Percentiles rank a stretch among this genome's conserved stretches.
phyloP scores from a whole-genome alignment of 2,329 filamentous ascomycete species.

The Stachybotrys chlorohalonatus region DNA sequence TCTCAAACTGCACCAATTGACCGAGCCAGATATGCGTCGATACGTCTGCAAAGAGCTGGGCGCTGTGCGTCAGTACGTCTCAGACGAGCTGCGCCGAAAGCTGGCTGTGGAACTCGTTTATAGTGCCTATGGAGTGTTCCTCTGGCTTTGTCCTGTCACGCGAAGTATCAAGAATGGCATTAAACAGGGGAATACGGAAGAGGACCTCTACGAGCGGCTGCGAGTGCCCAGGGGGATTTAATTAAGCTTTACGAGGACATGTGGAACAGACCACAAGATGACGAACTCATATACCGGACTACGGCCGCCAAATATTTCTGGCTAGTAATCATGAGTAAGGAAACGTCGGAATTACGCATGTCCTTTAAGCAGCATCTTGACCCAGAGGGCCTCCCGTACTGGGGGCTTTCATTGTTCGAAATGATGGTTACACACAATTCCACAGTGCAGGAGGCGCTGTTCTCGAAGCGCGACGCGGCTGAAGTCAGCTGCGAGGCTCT shows the following conservation, averaged over 20 bases:
- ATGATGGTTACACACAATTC: no score
- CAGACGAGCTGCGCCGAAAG: neutral
- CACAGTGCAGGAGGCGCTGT: no score
- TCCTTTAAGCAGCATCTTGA: no score
- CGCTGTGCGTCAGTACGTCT: neutral
- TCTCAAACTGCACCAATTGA: constrained; percentile 4
- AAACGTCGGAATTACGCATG: no score
- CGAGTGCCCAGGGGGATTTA: neutral
- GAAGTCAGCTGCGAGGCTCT: no score
- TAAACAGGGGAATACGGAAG: neutral
- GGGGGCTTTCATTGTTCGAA: no score
- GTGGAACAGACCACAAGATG: neutral
- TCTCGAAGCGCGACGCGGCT: no score
- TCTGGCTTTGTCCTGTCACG: neutral
- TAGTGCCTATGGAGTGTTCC: neutral
- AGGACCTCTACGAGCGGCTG: neutral
- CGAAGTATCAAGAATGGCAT: neutral
- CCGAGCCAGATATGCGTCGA: constrained; percentile 3
- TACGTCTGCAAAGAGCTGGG: constrained; percentile 3
- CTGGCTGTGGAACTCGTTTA: neutral
- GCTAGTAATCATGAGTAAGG: no score
- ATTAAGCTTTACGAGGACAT: neutral
- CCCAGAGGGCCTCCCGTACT: no score
- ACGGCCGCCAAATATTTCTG: neutral
- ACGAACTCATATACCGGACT: neutral